Conservation (phyloP, 2,329 filamentous ascomycete species). For the Microascus cirrosus region DNA sequence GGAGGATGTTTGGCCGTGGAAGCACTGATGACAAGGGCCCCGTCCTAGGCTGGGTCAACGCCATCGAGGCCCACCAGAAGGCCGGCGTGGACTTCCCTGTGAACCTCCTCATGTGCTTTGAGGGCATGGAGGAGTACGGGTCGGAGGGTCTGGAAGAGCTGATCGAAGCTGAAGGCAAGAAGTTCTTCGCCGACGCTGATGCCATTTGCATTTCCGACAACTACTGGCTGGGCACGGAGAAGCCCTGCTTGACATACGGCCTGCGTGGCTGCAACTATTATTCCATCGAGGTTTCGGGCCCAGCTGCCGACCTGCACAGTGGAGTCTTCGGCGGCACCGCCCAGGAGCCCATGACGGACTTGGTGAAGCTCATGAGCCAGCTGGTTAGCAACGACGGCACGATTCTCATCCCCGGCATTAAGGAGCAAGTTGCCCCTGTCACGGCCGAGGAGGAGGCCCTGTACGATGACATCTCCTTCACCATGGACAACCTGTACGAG, state of each 20-base stretch:
- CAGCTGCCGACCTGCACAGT: slow-evolving; percentile 87
- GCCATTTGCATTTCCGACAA: slow-evolving; percentile 98
- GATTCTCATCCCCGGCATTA: slow-evolving; percentile 88
- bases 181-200: slow-evolving; percentile 90
- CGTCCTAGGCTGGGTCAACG: slow-evolving; percentile 93
- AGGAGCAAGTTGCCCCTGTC: slow-evolving; percentile 83
- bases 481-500: slow-evolving; percentile 90
- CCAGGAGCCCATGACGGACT: slow-evolving; percentile 97
- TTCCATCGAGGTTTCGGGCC: slow-evolving; percentile 79
- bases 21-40: slow-evolving; percentile 97
- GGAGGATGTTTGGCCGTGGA: slow-evolving; percentile 90
- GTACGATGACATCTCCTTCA: slow-evolving; percentile 88
- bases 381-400: slow-evolving; percentile 85
- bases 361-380: slow-evolving; percentile 69
- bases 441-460: slow-evolving; percentile 76
- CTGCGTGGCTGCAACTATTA: slow-evolving; percentile 98
- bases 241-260: slow-evolving; percentile 95
- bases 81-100: slow-evolving; percentile 90
- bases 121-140: slow-evolving; percentile 99
- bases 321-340: slow-evolving; percentile 94
- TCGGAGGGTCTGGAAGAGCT: slow-evolving; percentile 94
- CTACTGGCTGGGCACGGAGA: slow-evolving; percentile 99
- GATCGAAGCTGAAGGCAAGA: slow-evolving; percentile 81
- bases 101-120: slow-evolving; percentile 98
- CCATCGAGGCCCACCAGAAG: slow-evolving; percentile 95